Conservation (phyloP, 208 protist species). For the Tritrichomonas musculus region DNA sequence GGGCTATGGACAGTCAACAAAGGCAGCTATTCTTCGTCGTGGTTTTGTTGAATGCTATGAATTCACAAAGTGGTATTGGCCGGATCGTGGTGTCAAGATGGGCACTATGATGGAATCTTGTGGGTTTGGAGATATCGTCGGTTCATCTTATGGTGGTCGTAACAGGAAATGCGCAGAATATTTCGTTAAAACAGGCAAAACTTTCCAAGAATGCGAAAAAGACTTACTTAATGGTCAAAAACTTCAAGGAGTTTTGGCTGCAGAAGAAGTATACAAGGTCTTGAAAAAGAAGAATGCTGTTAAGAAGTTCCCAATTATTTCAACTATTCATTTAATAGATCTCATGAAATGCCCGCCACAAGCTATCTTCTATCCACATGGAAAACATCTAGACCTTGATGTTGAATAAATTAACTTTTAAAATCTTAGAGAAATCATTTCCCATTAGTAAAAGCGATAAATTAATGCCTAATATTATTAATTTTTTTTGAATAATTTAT, state of each 20-base stretch:
- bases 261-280: slow-evolving; percentile 50
- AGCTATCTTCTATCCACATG: neutral
- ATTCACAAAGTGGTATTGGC: neutral
- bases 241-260: slow-evolving; percentile 56
- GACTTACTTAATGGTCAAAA: slow-evolving; percentile 60
- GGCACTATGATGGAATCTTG: slow-evolving; percentile 46
- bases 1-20: slow-evolving; percentile 44
- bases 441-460: no score
- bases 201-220: slow-evolving; percentile 51
- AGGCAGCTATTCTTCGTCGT: slow-evolving; percentile 48
- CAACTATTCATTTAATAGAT: neutral
- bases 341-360: no score
- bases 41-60: slow-evolving; percentile 40
- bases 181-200: slow-evolving; percentile 49
- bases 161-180: slow-evolving; percentile 55
- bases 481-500: no score
- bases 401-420: no score
- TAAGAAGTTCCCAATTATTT: neutral
- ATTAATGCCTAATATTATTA: no score
- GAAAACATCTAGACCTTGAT: no score
- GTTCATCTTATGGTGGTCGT: slow-evolving; percentile 54
- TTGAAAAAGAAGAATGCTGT: neutral
- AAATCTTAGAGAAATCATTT: no score
- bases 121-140: slow-evolving; percentile 48
- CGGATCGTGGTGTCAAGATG: neutral